Conservation (phyloP, 116 monocot species). For the Iris pallida region DNA sequence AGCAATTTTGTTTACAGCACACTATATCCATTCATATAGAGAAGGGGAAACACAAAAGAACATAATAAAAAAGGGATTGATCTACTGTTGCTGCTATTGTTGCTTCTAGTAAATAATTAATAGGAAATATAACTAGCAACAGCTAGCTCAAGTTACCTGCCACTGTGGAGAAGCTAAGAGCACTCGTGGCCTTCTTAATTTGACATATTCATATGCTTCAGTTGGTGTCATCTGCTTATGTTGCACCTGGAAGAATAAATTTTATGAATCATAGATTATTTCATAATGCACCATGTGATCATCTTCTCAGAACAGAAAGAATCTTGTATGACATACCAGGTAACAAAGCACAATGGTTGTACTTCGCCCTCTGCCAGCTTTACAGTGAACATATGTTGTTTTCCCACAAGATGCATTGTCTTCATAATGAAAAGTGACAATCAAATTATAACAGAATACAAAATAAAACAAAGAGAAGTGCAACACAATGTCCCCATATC, state of each 20-base stretch:
- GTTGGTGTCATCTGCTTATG: constrained; percentile 73
- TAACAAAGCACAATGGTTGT: constrained; percentile 78
- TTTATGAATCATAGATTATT: background rate
- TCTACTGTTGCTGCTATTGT: too few relatives aligned
- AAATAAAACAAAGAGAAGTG: background rate
- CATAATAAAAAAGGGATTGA: too few relatives aligned
- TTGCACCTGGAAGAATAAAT: constrained; percentile 47
- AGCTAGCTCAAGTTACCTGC: constrained; percentile 39
- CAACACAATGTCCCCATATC: background rate
- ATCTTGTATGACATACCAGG: constrained; percentile 33
- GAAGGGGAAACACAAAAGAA: too few relatives aligned
- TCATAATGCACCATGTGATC: background rate
- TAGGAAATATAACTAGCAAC: too few relatives aligned
- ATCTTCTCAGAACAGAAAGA: background rate
- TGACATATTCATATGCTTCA: constrained; percentile 76
- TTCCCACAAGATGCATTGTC: constrained; percentile 48
- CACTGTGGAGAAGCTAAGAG: constrained; percentile 87
- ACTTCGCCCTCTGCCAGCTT: constrained; percentile 82
- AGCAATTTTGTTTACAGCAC: too few relatives aligned
- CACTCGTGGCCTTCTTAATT: constrained; percentile 72
- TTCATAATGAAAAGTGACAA: constrained; percentile 12
- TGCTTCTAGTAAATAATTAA: too few relatives aligned
- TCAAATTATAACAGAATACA: background rate
- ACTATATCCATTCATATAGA: too few relatives aligned
- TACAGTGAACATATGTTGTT: constrained; percentile 74